phyloP scores from a whole-genome alignment of 371 early-diverging fungal genomes.

The Mucor saturninus region DNA sequence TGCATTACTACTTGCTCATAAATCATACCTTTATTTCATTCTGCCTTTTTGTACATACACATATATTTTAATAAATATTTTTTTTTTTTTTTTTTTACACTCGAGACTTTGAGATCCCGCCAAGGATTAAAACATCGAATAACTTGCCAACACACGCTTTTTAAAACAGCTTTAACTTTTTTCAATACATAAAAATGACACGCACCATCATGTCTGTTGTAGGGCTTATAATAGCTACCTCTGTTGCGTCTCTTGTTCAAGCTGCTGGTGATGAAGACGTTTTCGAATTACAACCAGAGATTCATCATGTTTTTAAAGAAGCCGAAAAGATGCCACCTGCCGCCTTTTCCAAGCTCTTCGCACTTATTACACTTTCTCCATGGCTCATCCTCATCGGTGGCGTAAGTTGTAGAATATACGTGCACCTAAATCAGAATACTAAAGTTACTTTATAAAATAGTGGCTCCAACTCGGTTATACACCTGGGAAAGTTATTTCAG shows the following conservation, averaged over 20 bases:
- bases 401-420: slow-evolving; percentile 49
- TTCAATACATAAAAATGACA: slow-evolving; percentile 10
- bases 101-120: slow-evolving; percentile 76
- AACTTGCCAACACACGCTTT: not conserved
- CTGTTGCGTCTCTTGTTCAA: slow-evolving; percentile 14
- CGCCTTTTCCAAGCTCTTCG: slow-evolving; percentile 62
- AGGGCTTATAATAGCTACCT: not conserved
- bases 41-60: not conserved
- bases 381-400: slow-evolving; percentile 63
- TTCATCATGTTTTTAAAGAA: slow-evolving; percentile 69
- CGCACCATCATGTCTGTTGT: slow-evolving; percentile 10
- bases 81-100: not conserved
- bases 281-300: slow-evolving; percentile 63
- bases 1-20: slow-evolving; percentile 23
- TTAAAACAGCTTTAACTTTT: not conserved
- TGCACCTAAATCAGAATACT: no score
- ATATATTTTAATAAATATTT: slow-evolving; percentile 3
- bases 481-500: slow-evolving; percentile 40
- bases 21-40: not conserved
- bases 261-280: slow-evolving; percentile 56
- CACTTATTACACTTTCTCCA: slow-evolving; percentile 64
- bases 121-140: slow-evolving; percentile 51
- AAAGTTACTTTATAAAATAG: slow-evolving; percentile 32
- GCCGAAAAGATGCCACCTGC: slow-evolving; percentile 66
- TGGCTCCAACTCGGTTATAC: slow-evolving; percentile 62